Evolutionary conservation across 2,329 filamentous ascomycete genomes (phyloP).

Genomic region (Didymella keratinophila): DNA sequence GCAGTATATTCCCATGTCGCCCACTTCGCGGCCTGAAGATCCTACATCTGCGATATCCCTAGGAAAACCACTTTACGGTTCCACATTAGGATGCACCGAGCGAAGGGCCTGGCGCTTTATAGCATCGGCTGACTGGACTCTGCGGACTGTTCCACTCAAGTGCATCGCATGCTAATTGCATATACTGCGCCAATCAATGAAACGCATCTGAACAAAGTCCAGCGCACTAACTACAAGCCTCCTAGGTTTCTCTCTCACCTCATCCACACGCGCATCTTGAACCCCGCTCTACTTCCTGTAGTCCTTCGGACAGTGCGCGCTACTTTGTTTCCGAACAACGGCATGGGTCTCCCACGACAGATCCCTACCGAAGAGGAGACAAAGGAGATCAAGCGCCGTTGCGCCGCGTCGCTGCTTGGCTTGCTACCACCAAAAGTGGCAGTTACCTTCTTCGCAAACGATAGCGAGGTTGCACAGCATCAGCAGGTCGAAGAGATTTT

Average conservation of each 20-base stretch:
- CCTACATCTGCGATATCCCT: background rate
- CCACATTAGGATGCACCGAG: slow-evolving; percentile 6
- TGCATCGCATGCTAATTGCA: slow-evolving; percentile 26
- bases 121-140: slow-evolving; percentile 36
- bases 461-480: slow-evolving; percentile 62
- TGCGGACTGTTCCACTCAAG: slow-evolving; percentile 30
- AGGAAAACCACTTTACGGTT: background rate
- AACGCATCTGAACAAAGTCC: slow-evolving; percentile 27
- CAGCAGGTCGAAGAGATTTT: slow-evolving; percentile 68
- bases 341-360: slow-evolving; percentile 69
- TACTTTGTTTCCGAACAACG: slow-evolving; percentile 86
- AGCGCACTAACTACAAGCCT: slow-evolving; percentile 36
- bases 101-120: slow-evolving; percentile 2
- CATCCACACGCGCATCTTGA: slow-evolving; percentile 53
- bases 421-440: slow-evolving; percentile 57
- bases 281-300: slow-evolving; percentile 55
- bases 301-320: slow-evolving; percentile 74
- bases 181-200: slow-evolving; percentile 37
- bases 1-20: slow-evolving; percentile 12
- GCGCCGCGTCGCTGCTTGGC: slow-evolving; percentile 66
- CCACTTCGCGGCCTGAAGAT: slow-evolving; percentile 27
- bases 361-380: slow-evolving; percentile 66
- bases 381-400: slow-evolving; percentile 69
- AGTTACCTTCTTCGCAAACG: slow-evolving; percentile 40
- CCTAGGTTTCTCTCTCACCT: slow-evolving; percentile 57